Conservation (phyloP, 306 rosid genomes). For the Glycine tomentella region DNA sequence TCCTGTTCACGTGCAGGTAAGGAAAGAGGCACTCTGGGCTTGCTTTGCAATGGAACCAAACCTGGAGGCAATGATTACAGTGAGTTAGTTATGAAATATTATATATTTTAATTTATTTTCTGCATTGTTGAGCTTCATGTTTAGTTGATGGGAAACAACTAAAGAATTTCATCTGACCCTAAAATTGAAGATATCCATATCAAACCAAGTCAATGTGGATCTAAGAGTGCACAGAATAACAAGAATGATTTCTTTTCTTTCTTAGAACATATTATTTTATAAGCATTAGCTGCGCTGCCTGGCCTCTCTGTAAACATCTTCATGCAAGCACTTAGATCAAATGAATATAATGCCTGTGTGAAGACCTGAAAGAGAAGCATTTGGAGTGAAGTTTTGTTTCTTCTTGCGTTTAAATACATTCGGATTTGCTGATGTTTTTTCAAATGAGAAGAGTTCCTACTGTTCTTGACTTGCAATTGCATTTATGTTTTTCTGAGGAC, state of each 20-base stretch:
- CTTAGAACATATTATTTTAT: background rate
- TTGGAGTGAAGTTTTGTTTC: constrained; percentile 6
- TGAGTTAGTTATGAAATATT: constrained; percentile 52
- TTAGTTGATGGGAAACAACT: constrained; percentile 34
- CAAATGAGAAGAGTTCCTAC: background rate
- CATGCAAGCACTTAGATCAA: background rate
- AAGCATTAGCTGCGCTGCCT: constrained; percentile 7
- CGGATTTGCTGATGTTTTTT: constrained; percentile 1
- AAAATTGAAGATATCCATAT: constrained; percentile 18
- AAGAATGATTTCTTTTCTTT: background rate
- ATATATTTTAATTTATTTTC: constrained; percentile 29
- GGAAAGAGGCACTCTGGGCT: constrained; percentile 98
- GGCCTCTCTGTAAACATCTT: constrained; percentile 25
- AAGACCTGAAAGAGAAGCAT: constrained; percentile 36
- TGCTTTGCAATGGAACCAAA: constrained; percentile 88
- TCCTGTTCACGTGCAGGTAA: constrained; percentile 61
- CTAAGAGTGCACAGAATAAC: constrained; percentile 25
- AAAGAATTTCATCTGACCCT: constrained; percentile 14
- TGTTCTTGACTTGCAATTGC: constrained; percentile 25
- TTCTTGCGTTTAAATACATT: background rate
- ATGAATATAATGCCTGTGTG: constrained; percentile 28
- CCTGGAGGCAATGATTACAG: constrained; percentile 86
- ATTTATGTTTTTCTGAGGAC: constrained; percentile 21
- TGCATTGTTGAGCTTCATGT: constrained; percentile 1
- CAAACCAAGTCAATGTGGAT: constrained; percentile 21